Conservation (phyloP, 257 asterid species). For the Buddleja alternifolia region DNA sequence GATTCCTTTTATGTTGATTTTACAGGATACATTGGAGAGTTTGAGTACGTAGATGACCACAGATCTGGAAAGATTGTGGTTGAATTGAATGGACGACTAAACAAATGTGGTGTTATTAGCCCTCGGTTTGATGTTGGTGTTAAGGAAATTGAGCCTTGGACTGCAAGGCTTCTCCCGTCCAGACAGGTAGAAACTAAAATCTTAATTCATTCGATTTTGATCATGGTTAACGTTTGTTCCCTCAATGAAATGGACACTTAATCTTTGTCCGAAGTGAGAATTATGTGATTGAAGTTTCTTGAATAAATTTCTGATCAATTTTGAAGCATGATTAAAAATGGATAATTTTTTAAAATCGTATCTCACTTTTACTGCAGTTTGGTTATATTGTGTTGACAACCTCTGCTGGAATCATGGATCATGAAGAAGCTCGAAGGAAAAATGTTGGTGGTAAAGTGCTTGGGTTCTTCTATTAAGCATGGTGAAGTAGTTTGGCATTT, state of each 20-base stretch:
- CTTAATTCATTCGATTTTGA: not conserved
- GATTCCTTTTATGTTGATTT: not conserved
- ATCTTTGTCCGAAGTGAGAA: not conserved
- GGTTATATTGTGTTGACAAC: slow-evolving; percentile 39
- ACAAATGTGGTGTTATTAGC: slow-evolving; percentile 22
- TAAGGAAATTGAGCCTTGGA: slow-evolving; percentile 24
- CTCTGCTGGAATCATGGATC: slow-evolving; percentile 43
- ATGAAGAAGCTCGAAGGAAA: slow-evolving; percentile 42
- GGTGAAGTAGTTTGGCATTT: no score
- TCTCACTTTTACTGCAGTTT: slow-evolving; percentile 23
- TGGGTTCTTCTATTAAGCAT: slow-evolving; percentile 36
- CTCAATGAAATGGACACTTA: not conserved
- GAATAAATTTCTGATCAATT: no score
- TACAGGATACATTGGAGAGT: slow-evolving; percentile 35
- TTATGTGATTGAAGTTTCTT: not conserved
- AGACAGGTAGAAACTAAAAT: slow-evolving; percentile 22
- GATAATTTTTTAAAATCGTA: not conserved
- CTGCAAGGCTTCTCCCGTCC: slow-evolving; percentile 21
- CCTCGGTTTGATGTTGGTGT: slow-evolving; percentile 23
- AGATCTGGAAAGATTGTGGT: slow-evolving; percentile 22
- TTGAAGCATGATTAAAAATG: not conserved
- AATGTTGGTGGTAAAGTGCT: slow-evolving; percentile 38
- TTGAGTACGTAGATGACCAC: slow-evolving; percentile 22
- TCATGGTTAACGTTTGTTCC: not conserved
- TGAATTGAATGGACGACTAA: slow-evolving; percentile 14